Percentiles rank a stretch among this genome's conserved stretches.
phyloP scores from a whole-genome alignment of 2,329 filamentous ascomycete species.

The Pseudogymnoascus sp. region DNA sequence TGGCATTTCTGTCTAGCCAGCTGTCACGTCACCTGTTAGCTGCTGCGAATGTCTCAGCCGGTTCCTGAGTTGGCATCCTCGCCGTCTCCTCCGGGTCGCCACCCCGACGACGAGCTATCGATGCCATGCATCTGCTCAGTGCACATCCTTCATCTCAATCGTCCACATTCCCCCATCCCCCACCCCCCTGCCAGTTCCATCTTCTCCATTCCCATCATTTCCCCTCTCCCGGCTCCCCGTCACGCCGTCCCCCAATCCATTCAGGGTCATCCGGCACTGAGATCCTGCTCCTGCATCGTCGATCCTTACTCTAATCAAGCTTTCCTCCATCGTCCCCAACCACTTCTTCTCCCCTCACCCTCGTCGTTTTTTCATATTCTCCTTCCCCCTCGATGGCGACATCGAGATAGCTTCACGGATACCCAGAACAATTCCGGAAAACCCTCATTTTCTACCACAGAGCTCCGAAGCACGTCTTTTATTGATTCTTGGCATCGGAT shows the following conservation, averaged over 20 bases:
- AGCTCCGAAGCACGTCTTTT: conserved; percentile 4
- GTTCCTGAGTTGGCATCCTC: not conserved
- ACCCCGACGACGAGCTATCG: not conserved
- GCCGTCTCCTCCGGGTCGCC: not conserved
- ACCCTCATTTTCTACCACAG: not conserved
- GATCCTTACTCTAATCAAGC: conserved; percentile 2
- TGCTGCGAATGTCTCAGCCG: not conserved
- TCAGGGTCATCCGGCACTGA: not conserved
- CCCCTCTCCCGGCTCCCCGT: not conserved
- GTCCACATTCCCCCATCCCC: not conserved
- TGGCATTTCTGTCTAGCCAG: not conserved
- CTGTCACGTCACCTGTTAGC: not conserved
- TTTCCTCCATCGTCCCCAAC: not conserved
- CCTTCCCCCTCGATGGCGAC: not conserved
- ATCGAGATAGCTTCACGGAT: not conserved
- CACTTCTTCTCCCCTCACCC: not conserved
- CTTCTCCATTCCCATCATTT: not conserved
- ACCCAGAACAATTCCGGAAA: not conserved
- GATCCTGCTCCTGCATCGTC: not conserved
- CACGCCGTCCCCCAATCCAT: not conserved
- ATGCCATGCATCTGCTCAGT: not conserved
- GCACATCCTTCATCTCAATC: not conserved
- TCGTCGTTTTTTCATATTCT: not conserved
- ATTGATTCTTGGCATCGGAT: not conserved
- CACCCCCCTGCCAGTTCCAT: not conserved